Conservation (phyloP, 2,329 filamentous ascomycete species). For the Venturia oleaginea region DNA sequence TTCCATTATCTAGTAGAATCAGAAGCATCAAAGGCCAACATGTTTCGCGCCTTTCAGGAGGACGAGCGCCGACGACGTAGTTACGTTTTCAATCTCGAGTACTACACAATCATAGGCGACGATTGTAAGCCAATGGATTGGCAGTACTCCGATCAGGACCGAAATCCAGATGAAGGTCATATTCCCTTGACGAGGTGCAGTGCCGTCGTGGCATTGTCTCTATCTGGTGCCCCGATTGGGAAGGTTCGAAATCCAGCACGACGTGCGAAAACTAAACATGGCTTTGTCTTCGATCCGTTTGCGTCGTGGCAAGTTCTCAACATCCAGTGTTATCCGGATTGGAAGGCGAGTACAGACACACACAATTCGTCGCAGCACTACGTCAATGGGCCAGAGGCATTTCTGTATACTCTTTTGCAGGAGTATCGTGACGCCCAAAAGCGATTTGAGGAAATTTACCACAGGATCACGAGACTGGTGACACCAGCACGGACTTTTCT, state of each 20-base stretch:
- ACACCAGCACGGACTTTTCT: slow-evolving; percentile 52
- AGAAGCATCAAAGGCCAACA: slow-evolving; percentile 33
- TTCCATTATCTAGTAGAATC: slow-evolving; percentile 46
- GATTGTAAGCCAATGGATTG: slow-evolving; percentile 49
- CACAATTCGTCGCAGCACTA: slow-evolving; percentile 49
- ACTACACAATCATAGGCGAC: slow-evolving; percentile 52
- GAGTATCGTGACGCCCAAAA: slow-evolving; percentile 54
- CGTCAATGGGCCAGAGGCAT: slow-evolving; percentile 43
- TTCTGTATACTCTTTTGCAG: slow-evolving; percentile 37
- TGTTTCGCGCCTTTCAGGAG: slow-evolving; percentile 41
- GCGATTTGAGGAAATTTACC: slow-evolving; percentile 48
- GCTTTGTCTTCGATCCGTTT: slow-evolving; percentile 49
- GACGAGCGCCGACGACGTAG: slow-evolving; percentile 43
- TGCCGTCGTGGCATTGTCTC: slow-evolving; percentile 49
- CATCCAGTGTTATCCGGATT: slow-evolving; percentile 52
- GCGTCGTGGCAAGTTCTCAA: slow-evolving; percentile 52
- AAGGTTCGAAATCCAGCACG: slow-evolving; percentile 42
- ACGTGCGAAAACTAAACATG: slow-evolving; percentile 39
- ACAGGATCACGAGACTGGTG: slow-evolving; percentile 48
- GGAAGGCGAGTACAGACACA: slow-evolving; percentile 46
- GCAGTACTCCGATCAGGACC: slow-evolving; percentile 46
- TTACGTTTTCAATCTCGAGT: slow-evolving; percentile 57
- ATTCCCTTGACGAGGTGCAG: slow-evolving; percentile 52
- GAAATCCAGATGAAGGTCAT: slow-evolving; percentile 36
- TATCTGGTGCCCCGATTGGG: slow-evolving; percentile 43